A percentile compares a stretch with the other conserved stretches of the same genome.
Conservation (phyloP, 2,329 filamentous ascomycete genomes). For the Microsporum canis region DNA sequence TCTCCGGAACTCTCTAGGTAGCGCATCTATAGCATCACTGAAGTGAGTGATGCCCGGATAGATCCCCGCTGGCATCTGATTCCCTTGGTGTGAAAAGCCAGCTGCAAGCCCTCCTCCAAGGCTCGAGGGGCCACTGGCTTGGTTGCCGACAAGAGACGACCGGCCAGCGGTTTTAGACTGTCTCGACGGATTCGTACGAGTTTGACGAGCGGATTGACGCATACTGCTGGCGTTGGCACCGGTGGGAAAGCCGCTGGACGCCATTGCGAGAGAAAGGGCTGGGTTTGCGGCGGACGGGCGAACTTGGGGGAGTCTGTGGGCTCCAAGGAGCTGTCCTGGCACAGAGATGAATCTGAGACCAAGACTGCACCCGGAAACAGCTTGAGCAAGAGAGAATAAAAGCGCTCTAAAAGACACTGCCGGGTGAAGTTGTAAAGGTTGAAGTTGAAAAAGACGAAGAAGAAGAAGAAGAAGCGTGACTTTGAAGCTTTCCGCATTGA, state of each 20-base stretch:
- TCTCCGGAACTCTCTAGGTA: constrained; percentile 88
- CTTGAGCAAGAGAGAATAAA: background rate
- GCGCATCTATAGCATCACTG: constrained; percentile 78
- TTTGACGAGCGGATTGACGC: constrained; percentile 35
- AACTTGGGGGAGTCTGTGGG: background rate
- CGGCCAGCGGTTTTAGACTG: constrained; percentile 36
- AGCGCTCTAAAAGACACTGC: background rate
- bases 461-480: background rate
- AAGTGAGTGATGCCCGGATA: constrained; percentile 63
- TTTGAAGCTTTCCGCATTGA: background rate
- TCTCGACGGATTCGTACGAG: constrained; percentile 39
- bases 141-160: constrained; percentile 25
- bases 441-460: background rate
- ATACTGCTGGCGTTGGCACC: constrained; percentile 19
- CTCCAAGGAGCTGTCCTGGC: background rate
- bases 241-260: constrained; percentile 16
- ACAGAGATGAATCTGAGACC: background rate
- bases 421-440: background rate
- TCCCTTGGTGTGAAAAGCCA: constrained; percentile 10
- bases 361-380: background rate
- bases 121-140: background rate
- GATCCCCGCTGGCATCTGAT: constrained; percentile 39
- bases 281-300: background rate
- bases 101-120: background rate
- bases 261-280: background rate